Evolutionary conservation across 345 rosid genomes (phyloP), one percentile per base, ranked within the genome.

Genomic region (Eucalyptus urophylla): DNA sequence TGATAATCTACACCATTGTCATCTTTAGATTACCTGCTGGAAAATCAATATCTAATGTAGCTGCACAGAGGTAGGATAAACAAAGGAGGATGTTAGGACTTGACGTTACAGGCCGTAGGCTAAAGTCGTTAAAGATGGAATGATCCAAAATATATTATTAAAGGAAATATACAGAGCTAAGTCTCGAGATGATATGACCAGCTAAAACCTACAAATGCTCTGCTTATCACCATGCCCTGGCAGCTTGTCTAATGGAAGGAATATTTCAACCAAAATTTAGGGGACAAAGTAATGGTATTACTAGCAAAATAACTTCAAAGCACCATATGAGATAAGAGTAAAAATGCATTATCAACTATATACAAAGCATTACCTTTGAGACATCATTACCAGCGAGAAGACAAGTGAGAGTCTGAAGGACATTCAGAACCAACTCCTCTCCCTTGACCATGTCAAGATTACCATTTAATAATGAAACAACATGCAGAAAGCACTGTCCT

Each of bases 401-500:
- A 86, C 92, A 95, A 31, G 96, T 96, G 72, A 97, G 96, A 87
- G 99, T 95, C 89, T 94, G 95, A 85, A 97, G 96, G 90, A 97
- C 99, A 94, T 95, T 95, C 89, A 96, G 91, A 90, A 95, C 99
- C 94, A 97, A 94, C 91, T 92, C 94, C 94, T 97, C 99, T 87
- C 99, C 98, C 89, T 93, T 93, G 45, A 89, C 95, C 92, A 92
- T 94, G 88, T 96, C 98, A 88, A 95, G 94, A 88, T 94, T 96
- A 87, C 99, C 97, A 94, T 96, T 97, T 89, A 97, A 92, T 83
- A 97, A 94, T 87, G 99, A 97, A 85, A 97, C 98, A 87, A 97
- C 95, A 92, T 96, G 98, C 93, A 97, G 91, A 95, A 97, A 97
- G 93, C 99, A 97, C 92, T 95, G 98, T 53, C 98, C 97, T 51